These are phyloP conservation scores for Cetradonia linearis DNA, from an alignment of 495 filamentous ascomycete species.

Conservation along the genomic window DNA sequence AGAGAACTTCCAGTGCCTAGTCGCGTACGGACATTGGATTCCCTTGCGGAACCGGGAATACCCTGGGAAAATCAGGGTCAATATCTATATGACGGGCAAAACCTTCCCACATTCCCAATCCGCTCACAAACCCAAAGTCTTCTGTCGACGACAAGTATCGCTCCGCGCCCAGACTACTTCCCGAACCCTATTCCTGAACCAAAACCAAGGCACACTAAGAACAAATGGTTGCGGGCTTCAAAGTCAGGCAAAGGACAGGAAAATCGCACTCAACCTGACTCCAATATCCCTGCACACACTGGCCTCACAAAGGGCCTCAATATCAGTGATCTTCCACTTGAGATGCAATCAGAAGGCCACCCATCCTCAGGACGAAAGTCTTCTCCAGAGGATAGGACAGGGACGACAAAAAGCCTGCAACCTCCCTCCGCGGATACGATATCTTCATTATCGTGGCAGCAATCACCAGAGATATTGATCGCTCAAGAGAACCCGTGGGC, in stretches of 20 bases:
- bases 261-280: background rate
- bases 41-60: background rate
- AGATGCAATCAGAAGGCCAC: background rate
- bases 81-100: background rate
- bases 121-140: background rate
- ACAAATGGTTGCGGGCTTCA: background rate
- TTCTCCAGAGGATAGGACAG: background rate
- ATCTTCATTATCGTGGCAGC: background rate
- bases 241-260: background rate
- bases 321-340: background rate
- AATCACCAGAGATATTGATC: background rate
- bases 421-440: background rate
- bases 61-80: background rate
- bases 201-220: background rate
- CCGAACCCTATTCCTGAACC: background rate
- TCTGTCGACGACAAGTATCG: background rate
- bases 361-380: background rate
- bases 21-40: background rate
- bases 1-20: background rate
- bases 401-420: background rate
- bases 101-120: background rate
- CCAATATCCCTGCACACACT: background rate
- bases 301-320: background rate
- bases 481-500: conserved; percentile 18
- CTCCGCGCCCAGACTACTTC: background rate